Base-by-base conservation (phyloP, 2,329 filamentous ascomycete genomes). In the Curvularia hawaiiensis region DNA sequence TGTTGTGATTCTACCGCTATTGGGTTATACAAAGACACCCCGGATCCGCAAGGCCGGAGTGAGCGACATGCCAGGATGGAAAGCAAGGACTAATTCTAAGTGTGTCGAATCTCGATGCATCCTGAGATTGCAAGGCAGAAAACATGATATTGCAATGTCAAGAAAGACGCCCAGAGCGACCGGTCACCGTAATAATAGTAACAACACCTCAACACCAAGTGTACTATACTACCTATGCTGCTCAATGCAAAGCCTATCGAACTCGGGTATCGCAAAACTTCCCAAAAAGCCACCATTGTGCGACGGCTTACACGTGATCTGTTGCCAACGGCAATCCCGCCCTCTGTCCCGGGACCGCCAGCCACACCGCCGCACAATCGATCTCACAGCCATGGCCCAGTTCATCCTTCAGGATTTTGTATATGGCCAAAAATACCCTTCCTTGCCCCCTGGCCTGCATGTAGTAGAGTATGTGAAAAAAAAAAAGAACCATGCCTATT, bases 341-440 rank as follows among this genome's bases (percentile, higher is more conserved):
- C 44, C 44, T 46, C 18, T 33, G 44, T 31, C n/a, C 18, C 44
- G 44, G 44, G 44, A 46, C 43, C 24, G 44, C 44, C 44, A 31
- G 44, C 44, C 44, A 31, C 44, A 33, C 26, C n/a, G 44, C 28
- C 10, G 44, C 44, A 46, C 11, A 46, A 46, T 31, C 44, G 28
- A 46, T 46, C 44, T 20, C n/a, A 31, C 4, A 43, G 35, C 22
- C 18, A 35, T 35, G 33, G 33, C 12, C 10, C n/a, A 18, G 18
- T 16, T 20, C n/a, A 22, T 46, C 49, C 49, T 51, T 30, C 28
- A 44, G 49, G 40, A 51, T 51, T 14, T 9, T n/a, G n/a, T 14
- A 18, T 28, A 30, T 9, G 11, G 4, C 26, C 26, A 31, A 46
- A 46, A 31, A 31, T 46, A 45, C 26, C 43, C 44, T 20, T 46